Percentiles rank a stretch among this genome's conserved stretches.
Conservation (phyloP, 495 filamentous ascomycete genomes). For the Bryoglossum gracile region DNA sequence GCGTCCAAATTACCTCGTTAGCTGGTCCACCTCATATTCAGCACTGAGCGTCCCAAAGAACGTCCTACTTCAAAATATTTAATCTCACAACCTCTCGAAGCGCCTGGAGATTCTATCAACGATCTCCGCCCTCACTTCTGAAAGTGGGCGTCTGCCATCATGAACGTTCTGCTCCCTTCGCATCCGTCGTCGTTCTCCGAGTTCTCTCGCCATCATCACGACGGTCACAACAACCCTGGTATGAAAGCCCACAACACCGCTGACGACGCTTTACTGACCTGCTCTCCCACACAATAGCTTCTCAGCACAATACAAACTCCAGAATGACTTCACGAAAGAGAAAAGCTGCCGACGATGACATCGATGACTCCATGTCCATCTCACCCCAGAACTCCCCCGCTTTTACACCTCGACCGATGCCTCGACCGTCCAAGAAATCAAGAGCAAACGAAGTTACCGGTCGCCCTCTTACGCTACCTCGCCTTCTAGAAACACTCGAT, state of each 20-base stretch:
- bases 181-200: conserved; percentile 67
- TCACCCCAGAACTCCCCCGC: conserved; percentile 78
- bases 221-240: conserved; percentile 68
- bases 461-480: conserved; percentile 69
- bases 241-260: conserved; percentile 28
- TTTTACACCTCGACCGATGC: conserved; percentile 51
- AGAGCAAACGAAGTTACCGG: conserved; percentile 65
- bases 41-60: too few relatives aligned
- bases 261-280: conserved; percentile 23
- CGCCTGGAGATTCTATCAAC: conserved; percentile 8
- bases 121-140: conserved; percentile 11
- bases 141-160: conserved; percentile 22
- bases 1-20: too few relatives aligned
- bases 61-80: too few relatives aligned
- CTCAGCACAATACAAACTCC: conserved; percentile 43
- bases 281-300: conserved; percentile 35
- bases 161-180: conserved; percentile 43
- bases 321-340: conserved; percentile 62
- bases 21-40: too few relatives aligned
- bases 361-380: conserved; percentile 77
- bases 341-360: conserved; percentile 78
- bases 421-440: conserved; percentile 52
- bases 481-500: conserved; percentile 86
- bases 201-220: conserved; percentile 61
- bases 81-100: not conserved